Evolutionary conservation across 176 grass and related monocot species (phyloP), one percentile per base, ranked within the genome.

Genomic region (Stipa capillata): DNA sequence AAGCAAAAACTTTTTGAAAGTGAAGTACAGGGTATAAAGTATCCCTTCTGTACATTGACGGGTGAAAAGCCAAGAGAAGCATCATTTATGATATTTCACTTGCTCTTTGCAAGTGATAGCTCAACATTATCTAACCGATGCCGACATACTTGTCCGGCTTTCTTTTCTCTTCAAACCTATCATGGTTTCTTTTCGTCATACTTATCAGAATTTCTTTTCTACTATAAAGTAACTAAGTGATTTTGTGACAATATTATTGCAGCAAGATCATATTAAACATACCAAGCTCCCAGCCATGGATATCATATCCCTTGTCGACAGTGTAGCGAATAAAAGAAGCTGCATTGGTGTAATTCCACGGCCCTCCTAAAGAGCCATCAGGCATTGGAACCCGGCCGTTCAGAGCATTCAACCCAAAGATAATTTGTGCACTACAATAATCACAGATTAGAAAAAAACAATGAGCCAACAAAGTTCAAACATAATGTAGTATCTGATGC

Each of bases 231-330:
- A 56, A 31, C 69, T n/a, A n/a, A n/a, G n/a, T n/a, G n/a, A n/a
- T n/a, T 74, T 61, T 20, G 51, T 41, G 67, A 49, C 0, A 13
- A 45, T 78, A 50, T 37, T 49, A 67, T 65, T 58, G 23, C 36
- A 47, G 32, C 15, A 74, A 74, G 34, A 52, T 31, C 15, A 51
- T 2, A 33, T 7, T 29, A 27, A 39, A 28, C 91, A 14, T 84
- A 97, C 93, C 93, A n/a, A 97, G 87, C 73, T 97, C 93, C 93
- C 90, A 97, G 28, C 93, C 93, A 93, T 88, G 70, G 50, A 97
- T 88, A 14, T 69, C 63, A 28, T 97, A 97, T 66, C 89, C 87
- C 71, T 88, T 97, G 14, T 68, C 58, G 54, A 90, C 90, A 0
- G 89, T 92, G 57, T 90, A 90, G 4, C n/a, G 54, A 59, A 97